Evolutionary conservation across 2,329 filamentous ascomycete genomes (phyloP).

Genomic region (Scytalidium sp.): DNA sequence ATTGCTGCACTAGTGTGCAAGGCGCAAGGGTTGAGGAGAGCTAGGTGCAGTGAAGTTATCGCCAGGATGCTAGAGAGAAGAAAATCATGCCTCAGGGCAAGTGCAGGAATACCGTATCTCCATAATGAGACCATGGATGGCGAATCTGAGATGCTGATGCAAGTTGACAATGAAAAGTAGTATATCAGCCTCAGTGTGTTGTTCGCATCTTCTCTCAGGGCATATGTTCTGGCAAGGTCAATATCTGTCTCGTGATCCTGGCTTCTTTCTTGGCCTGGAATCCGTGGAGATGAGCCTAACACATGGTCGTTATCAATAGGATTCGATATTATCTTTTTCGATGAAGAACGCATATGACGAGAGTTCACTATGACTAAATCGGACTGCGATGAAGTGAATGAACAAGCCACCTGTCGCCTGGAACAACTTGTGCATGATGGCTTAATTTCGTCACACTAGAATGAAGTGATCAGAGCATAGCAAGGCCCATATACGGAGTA

Average conservation of each 20-base stretch:
- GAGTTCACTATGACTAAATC: no score
- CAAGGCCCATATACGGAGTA: neutral
- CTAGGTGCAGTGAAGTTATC: constrained; percentile 10
- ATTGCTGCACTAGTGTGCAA: constrained; percentile 7
- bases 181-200: constrained; percentile 10
- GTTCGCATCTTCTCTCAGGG: constrained; percentile 1
- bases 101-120: constrained; percentile 5
- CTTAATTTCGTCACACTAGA: constrained; percentile 9
- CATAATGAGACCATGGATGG: constrained; percentile 1
- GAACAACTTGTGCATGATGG: constrained; percentile 7
- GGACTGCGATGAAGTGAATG: no score
- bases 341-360: no score
- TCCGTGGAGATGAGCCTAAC: no score
- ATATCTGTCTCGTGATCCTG: no score
- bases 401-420: constrained; percentile 2
- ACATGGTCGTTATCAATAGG: no score
- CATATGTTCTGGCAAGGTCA: no score
- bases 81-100: constrained; percentile 10
- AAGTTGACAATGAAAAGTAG: constrained; percentile 9
- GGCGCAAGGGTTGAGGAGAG: constrained; percentile 2
- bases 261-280: no score
- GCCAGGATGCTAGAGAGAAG: constrained; percentile 10
- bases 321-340: no score
- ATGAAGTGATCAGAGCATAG: constrained; percentile 4
- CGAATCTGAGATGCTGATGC: constrained; percentile 3